Percentiles rank a stretch among this genome's conserved stretches.
phyloP scores from a whole-genome alignment of 2,329 filamentous ascomycete species.

The Penicillium occitanis region DNA sequence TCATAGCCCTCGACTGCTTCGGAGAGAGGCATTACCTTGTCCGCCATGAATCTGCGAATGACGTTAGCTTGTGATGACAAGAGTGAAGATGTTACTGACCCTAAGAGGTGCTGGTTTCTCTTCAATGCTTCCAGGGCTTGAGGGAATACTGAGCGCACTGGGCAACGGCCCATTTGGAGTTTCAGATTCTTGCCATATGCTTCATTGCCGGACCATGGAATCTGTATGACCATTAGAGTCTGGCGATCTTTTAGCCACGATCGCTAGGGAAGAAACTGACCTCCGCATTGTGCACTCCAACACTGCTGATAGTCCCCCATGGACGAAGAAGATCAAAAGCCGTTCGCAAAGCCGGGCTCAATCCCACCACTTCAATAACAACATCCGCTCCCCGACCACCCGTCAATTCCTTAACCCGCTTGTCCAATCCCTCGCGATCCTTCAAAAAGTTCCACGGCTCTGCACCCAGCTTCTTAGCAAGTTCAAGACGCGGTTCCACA shows the following conservation, averaged over 20 bases:
- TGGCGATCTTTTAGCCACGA: not conserved
- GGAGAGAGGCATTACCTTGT: constrained; percentile 69
- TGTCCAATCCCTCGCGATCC: constrained; percentile 63
- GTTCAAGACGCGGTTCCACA: constrained; percentile 69
- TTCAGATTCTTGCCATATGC: constrained; percentile 68
- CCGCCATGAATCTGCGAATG: constrained; percentile 67
- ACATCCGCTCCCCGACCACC: constrained; percentile 81
- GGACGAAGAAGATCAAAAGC: constrained; percentile 70
- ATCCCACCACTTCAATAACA: constrained; percentile 75
- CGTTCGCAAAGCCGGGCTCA: constrained; percentile 66
- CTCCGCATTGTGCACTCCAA: constrained; percentile 73
- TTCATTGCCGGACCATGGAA: constrained; percentile 65
- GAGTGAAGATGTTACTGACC: constrained; percentile 50
- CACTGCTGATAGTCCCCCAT: constrained; percentile 71
- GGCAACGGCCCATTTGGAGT: constrained; percentile 74
- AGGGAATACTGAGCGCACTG: constrained; percentile 68
- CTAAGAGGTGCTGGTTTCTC: constrained; percentile 64
- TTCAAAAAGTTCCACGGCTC: constrained; percentile 78
- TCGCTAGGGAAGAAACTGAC: constrained; percentile 40
- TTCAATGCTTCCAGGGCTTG: constrained; percentile 65
- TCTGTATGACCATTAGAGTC: constrained; percentile 41
- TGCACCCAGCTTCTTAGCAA: constrained; percentile 72
- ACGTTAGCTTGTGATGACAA: not conserved
- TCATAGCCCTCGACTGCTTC: constrained; percentile 68
- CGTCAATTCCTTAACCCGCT: constrained; percentile 71